Base-by-base conservation (phyloP, 2,329 filamentous ascomycete species). In the Exophiala sp. region DNA sequence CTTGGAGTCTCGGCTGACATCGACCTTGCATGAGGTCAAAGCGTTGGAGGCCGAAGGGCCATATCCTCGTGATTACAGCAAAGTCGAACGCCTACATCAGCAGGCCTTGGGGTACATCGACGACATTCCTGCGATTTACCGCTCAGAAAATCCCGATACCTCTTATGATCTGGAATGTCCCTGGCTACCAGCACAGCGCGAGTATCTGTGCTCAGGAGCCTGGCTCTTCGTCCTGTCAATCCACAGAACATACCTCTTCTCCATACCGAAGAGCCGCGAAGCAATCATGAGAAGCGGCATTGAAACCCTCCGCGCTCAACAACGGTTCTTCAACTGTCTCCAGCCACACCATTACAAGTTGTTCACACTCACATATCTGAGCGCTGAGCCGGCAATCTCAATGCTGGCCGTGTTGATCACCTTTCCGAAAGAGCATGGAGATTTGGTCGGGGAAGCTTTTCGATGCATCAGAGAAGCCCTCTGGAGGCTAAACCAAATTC, bases 381-480 rank as follows among this genome's bases (percentile, higher is more conserved):
- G 16, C n/a, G 50, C 47, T 14, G 50, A 53, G 18, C 50, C 50
- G 5, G 46, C 43, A 12, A 44, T 53, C 16, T 53, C 50, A 4
- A 48, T 53, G 50, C 21, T 53, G 44, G 50, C 50, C n/a, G 50
- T 53, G 9, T 29, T 53, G 36, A 53, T 53, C 20, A 45, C 50
- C 24, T 53, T 42, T n/a, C 50, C 50, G 11, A 10, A 35, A 10
- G 50, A 53, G 33, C 42, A 53, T 41, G 24, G 33, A 11, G 43
- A 21, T 7, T 18, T 53, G 38, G 38, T 53, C 12, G n/a, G 24
- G 18, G 44, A 53, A n/a, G 50, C 44, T 2, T 53, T 53, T 20
- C 39, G 44, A 18, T 44, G 50, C 18, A 43, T 48, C 18, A 36
- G 36, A n/a, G 50, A 53, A 35, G 43, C 50, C 2, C 44, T 48